phyloP scores from a whole-genome alignment of 2,329 filamentous ascomycete species.

The Aspergillus sp. region DNA sequence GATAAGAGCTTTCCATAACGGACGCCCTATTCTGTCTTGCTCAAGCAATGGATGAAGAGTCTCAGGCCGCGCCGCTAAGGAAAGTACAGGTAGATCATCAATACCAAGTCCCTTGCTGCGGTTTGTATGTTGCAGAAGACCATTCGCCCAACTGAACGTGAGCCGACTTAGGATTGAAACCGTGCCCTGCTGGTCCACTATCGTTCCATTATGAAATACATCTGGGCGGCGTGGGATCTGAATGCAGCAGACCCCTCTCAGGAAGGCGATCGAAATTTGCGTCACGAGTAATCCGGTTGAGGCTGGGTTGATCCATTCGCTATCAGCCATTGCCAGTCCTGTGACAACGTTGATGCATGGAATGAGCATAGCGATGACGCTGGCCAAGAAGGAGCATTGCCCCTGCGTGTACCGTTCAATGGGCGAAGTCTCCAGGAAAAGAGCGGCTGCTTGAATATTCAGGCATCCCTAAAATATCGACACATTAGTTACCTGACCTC shows the following conservation, averaged over 20 bases:
- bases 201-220: constrained; percentile 51
- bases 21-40: constrained; percentile 21
- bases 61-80: constrained; percentile 48
- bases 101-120: constrained; percentile 55
- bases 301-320: constrained; percentile 1
- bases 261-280: constrained; percentile 37
- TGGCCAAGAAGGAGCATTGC: constrained; percentile 23
- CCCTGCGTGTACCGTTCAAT: constrained; percentile 25
- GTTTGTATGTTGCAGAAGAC: constrained; percentile 48
- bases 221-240: constrained; percentile 59
- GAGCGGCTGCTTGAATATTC: constrained; percentile 24
- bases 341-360: constrained; percentile 21
- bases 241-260: constrained; percentile 34
- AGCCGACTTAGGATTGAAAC: constrained; percentile 53
- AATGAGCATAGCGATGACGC: constrained; percentile 16
- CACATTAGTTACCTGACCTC: neutral
- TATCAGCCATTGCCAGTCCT: constrained; percentile 18
- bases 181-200: constrained; percentile 58
- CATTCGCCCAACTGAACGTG: constrained; percentile 57
- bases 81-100: constrained; percentile 54
- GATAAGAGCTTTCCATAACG: constrained; percentile 55
- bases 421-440: constrained; percentile 27
- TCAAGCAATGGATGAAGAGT: constrained; percentile 41
- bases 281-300: constrained; percentile 42
- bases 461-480: constrained; percentile 19